Conservation (phyloP, 2,329 filamentous ascomycete genomes). For the Fusarium concolor region DNA sequence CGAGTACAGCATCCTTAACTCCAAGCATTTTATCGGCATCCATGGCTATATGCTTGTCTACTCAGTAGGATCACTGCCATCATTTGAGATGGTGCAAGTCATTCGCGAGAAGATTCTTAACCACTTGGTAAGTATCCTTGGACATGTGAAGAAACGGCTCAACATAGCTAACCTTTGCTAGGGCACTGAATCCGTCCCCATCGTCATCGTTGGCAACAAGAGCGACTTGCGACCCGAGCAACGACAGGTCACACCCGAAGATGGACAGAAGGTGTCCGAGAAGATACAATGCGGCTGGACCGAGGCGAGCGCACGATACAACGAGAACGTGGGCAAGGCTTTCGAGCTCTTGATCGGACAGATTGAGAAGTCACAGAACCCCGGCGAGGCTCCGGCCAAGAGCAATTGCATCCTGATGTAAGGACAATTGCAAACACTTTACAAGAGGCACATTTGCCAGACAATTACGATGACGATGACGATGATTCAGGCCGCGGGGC, state of each 20-base stretch:
- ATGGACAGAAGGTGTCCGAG: constrained; percentile 85
- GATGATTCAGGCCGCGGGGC: constrained; percentile 30
- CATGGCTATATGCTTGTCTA: constrained; percentile 99
- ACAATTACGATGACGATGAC: constrained; percentile 22
- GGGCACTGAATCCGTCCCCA: constrained; percentile 92
- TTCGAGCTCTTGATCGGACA: constrained; percentile 95
- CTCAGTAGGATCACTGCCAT: constrained; percentile 92
- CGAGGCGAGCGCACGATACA: constrained; percentile 92
- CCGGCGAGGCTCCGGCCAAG: constrained; percentile 81
- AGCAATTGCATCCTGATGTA: constrained; percentile 90
- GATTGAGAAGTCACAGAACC: constrained; percentile 94
- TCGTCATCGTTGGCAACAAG: constrained; percentile 97
- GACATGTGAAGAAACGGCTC: not conserved
- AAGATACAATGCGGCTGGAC: constrained; percentile 94
- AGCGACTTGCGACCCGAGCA: constrained; percentile 92
- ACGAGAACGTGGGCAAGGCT: constrained; percentile 91
- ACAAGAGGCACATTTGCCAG: constrained; percentile 9
- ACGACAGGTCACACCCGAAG: constrained; percentile 87
- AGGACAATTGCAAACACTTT: constrained; percentile 3
- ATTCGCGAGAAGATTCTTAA: constrained; percentile 98
- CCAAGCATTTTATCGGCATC: constrained; percentile 98
- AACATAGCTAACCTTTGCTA: constrained; percentile 51
- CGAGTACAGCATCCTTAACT: constrained; percentile 98
- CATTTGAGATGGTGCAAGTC: constrained; percentile 96
- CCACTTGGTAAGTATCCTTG: constrained; percentile 76